Conservation (phyloP, 441 rosid genomes). For the Theobroma grandiflorum region DNA sequence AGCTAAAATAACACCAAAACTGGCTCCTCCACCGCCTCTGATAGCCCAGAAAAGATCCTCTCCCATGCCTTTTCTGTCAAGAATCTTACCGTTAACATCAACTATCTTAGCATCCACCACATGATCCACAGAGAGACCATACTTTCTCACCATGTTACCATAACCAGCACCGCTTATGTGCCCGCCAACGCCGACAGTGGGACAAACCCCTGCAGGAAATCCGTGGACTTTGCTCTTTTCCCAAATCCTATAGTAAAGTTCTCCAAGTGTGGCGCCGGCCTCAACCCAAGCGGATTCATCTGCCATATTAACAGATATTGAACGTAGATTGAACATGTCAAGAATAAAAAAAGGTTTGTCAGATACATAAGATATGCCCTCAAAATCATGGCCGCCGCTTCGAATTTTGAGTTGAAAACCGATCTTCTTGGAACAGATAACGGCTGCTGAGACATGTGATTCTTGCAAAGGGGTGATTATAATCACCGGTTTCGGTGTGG, state of each 20-base stretch:
- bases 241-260: conserved; percentile 53
- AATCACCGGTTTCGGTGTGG: conserved; percentile 45
- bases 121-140: conserved; percentile 54
- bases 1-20: conserved; percentile 52
- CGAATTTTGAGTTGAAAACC: conserved; percentile 51
- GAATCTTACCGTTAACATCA: conserved; percentile 48
- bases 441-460: conserved; percentile 51
- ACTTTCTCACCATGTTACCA: conserved; percentile 57
- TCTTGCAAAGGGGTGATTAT: conserved; percentile 51
- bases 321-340: conserved; percentile 56
- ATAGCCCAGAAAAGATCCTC: conserved; percentile 67
- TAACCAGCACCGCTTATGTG: conserved; percentile 59
- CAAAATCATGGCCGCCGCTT: conserved; percentile 63
- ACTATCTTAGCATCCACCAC: conserved; percentile 56
- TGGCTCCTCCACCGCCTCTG: conserved; percentile 62
- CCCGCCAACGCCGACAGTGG: conserved; percentile 59
- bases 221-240: conserved; percentile 52
- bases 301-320: conserved; percentile 36
- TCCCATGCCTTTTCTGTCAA: conserved; percentile 58
- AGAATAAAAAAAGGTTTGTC: conserved; percentile 46
- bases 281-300: conserved; percentile 55
- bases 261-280: conserved; percentile 57
- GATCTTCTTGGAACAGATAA: conserved; percentile 40
- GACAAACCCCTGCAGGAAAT: conserved; percentile 58
- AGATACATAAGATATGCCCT: conserved; percentile 54